Evolutionary conservation across 257 asterid species (phyloP), one percentile per base, ranked within the genome.

Genomic region (Gentiana straminea): DNA sequence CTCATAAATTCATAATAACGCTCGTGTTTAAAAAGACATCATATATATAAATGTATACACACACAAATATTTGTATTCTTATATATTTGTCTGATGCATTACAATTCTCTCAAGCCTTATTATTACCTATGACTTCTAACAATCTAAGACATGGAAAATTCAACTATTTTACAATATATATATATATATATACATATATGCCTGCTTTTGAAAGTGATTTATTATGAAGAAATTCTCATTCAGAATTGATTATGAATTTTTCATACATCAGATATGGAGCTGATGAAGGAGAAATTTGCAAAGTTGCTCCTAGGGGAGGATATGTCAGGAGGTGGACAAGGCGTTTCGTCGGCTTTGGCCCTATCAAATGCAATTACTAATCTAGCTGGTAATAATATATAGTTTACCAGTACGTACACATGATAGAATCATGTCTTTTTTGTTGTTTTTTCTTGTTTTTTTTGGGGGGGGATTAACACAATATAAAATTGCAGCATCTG

Each of bases 241-340:
- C 51, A n/a, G 5, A 3, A 54, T 33, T 54, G 33, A 13, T 52
- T 58, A 8, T n/a, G 4, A 35, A 3, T 3, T 47, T 2, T 59
- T 50, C 44, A 34, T 32, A 15, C 13, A 54, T 54, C 24, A 86
- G 96, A 84, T 71, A 67, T 76, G 75, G 92, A 79, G 10, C 4
- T 76, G 73, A 79, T 91, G 96, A 91, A 91, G 84, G 96, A 91
- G 66, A 91, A 70, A 63, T 91, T 84, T 68, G 77, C 94, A 53
- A 91, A 91, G 76, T 63, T 91, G 94, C 93, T 91, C 13, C 74
- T 91, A 35, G 98, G 96, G 2, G 98, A 91, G 84, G 96, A 87
- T 67, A 91, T 91, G 98, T 91, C 98, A 33, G 98, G 98, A 53
- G 94, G 96, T 52, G 98, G 98, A 34, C 87, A 87, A 71, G 96